Conservation (phyloP, 2,329 filamentous ascomycete species). For the Apiospora pterosperma region DNA sequence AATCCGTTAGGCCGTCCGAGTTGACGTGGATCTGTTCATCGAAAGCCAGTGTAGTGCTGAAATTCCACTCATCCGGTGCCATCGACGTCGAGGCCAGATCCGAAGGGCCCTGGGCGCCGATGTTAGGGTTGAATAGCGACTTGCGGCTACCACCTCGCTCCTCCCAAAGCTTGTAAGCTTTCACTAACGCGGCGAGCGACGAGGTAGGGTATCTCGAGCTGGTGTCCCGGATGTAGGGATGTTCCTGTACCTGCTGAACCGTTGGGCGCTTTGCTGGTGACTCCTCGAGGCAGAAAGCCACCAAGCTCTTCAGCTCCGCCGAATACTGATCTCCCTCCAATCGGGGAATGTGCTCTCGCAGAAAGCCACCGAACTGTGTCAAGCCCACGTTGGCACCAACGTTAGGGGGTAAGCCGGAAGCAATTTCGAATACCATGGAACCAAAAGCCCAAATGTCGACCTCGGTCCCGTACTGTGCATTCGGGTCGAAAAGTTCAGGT, state of each 20-base stretch:
- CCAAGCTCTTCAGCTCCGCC: slow-evolving; percentile 62
- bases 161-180: slow-evolving; percentile 74
- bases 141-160: slow-evolving; percentile 67
- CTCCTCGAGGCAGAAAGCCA: slow-evolving; percentile 70
- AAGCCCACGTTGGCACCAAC: slow-evolving; percentile 52
- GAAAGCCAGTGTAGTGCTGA: slow-evolving; percentile 63
- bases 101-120: slow-evolving; percentile 53
- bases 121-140: slow-evolving; percentile 54
- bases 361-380: slow-evolving; percentile 50
- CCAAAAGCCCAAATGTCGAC: slow-evolving; percentile 86
- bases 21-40: slow-evolving; percentile 54
- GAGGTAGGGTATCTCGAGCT: slow-evolving; percentile 60
- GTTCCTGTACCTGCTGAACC: slow-evolving; percentile 66
- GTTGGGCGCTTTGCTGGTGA: slow-evolving; percentile 66
- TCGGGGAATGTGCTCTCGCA: slow-evolving; percentile 61
- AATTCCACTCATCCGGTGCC: slow-evolving; percentile 63
- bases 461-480: slow-evolving; percentile 64
- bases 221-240: slow-evolving; percentile 66
- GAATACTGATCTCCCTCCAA: slow-evolving; percentile 73
- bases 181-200: slow-evolving; percentile 62
- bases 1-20: slow-evolving; percentile 38
- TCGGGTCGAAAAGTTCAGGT: slow-evolving; percentile 67
- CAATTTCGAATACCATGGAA: slow-evolving; percentile 77
- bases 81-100: slow-evolving; percentile 41
- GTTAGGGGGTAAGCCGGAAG: slow-evolving; percentile 72